Conservation (phyloP, 1,139 yeast genomes). For the Geotrichum histeridarum region DNA sequence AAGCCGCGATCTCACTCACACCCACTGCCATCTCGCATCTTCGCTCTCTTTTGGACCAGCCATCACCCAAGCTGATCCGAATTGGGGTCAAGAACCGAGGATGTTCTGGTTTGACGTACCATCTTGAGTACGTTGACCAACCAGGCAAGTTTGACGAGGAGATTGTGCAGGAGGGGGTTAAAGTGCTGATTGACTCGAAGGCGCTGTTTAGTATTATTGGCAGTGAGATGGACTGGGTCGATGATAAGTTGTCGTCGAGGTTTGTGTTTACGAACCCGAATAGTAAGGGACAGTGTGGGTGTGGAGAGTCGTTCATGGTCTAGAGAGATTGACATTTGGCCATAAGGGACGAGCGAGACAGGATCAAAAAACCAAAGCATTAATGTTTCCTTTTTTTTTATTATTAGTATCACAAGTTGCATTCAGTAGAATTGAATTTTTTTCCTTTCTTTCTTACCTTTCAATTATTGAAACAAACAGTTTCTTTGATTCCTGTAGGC, state of each 20-base stretch:
- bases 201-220: slow-evolving; percentile 94
- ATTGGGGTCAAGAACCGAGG: slow-evolving; percentile 95
- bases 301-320: slow-evolving; percentile 98
- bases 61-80: slow-evolving; percentile 82
- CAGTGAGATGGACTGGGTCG: slow-evolving; percentile 97
- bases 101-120: slow-evolving; percentile 90
- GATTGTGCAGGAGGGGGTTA: slow-evolving; percentile 83
- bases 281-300: slow-evolving; percentile 95
- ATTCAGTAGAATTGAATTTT: slow-evolving; percentile 1
- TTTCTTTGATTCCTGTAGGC: too few species aligned
- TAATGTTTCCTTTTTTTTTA: background rate
- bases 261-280: slow-evolving; percentile 93
- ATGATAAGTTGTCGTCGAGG: slow-evolving; percentile 81
- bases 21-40: slow-evolving; percentile 71
- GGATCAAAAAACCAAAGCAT: too few species aligned
- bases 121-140: slow-evolving; percentile 78
- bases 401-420: background rate
- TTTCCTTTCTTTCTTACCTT: background rate
- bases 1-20: slow-evolving; percentile 78
- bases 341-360: too few species aligned
- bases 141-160: slow-evolving; percentile 94
- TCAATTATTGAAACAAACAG: background rate
- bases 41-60: slow-evolving; percentile 61
- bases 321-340: slow-evolving; percentile 31
- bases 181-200: slow-evolving; percentile 88